Evolutionary conservation across 176 grass and related monocot species (phyloP).

Genomic region (Poa annua): DNA sequence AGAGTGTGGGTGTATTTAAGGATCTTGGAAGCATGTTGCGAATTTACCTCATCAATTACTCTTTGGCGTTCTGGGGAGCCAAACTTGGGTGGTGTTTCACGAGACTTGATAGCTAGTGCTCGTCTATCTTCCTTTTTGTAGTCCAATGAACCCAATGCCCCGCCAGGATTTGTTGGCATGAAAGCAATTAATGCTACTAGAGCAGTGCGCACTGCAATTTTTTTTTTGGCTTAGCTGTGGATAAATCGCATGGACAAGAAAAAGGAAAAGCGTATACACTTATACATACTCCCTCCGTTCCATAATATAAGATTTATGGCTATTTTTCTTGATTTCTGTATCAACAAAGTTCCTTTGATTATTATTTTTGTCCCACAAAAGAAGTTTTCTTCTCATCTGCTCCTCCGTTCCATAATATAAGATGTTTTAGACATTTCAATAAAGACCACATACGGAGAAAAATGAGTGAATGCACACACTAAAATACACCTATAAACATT

Average conservation of each 20-base stretch:
- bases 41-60: slow-evolving; percentile 87
- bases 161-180: slow-evolving; percentile 94
- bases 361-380: neutral
- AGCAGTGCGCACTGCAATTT: slow-evolving; percentile 88
- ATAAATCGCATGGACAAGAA: neutral
- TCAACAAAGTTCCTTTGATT: neutral
- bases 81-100: slow-evolving; percentile 76
- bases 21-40: neutral
- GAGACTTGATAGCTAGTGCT: slow-evolving; percentile 79
- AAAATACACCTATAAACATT: no score
- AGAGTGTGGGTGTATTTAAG: slow-evolving; percentile 16
- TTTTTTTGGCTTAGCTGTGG: slow-evolving; percentile 19
- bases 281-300: neutral
- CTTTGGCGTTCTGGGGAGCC: slow-evolving; percentile 84
- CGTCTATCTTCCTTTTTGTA: slow-evolving; percentile 89
- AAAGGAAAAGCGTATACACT: neutral
- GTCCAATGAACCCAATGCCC: slow-evolving; percentile 90
- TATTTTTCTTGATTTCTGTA: neutral
- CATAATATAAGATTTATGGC: neutral
- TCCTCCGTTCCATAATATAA: no score
- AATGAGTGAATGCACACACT: no score
- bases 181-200: slow-evolving; percentile 96
- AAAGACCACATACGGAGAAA: no score
- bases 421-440: no score
- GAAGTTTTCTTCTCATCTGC: neutral